Percentiles rank a stretch among this genome's conserved stretches.
These are phyloP conservation scores for Backusella westeae DNA, from an alignment of 192 early-diverging fungal genomes.

Conservation along the genomic window DNA sequence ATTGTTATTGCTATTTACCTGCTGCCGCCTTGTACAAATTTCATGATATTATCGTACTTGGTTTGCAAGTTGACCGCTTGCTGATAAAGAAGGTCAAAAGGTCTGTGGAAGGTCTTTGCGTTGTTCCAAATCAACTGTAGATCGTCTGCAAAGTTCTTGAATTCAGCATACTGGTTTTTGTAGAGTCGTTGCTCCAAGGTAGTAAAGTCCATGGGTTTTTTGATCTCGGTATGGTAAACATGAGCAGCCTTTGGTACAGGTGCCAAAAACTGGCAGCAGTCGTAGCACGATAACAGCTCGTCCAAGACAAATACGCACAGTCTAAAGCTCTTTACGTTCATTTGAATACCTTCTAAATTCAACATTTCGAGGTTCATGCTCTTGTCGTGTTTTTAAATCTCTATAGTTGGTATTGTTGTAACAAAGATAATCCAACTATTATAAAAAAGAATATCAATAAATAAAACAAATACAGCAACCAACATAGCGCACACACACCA, in stretches of 20 bases:
- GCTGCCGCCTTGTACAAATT: slow-evolving; percentile 4
- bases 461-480: neutral
- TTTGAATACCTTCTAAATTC: slow-evolving; percentile 1
- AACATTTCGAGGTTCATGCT: slow-evolving; percentile 1
- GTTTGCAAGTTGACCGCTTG: slow-evolving; percentile 9
- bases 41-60: neutral
- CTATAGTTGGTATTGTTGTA: neutral
- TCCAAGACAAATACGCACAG: slow-evolving; percentile 23
- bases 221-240: slow-evolving; percentile 47
- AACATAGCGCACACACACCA: neutral
- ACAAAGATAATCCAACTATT: neutral
- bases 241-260: slow-evolving; percentile 37
- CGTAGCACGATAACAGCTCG: slow-evolving; percentile 24
- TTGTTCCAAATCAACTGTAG: slow-evolving; percentile 42
- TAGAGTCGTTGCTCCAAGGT: slow-evolving; percentile 51
- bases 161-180: slow-evolving; percentile 31
- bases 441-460: neutral
- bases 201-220: slow-evolving; percentile 50
- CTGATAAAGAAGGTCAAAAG: slow-evolving; percentile 20
- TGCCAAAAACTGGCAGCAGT: slow-evolving; percentile 25
- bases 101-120: slow-evolving; percentile 29
- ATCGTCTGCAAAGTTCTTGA: slow-evolving; percentile 41
- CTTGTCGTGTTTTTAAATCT: neutral
- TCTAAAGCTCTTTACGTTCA: neutral
- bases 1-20: neutral